Conservation (phyloP, 2,329 filamentous ascomycete species). For the Fusarium haematococcum region DNA sequence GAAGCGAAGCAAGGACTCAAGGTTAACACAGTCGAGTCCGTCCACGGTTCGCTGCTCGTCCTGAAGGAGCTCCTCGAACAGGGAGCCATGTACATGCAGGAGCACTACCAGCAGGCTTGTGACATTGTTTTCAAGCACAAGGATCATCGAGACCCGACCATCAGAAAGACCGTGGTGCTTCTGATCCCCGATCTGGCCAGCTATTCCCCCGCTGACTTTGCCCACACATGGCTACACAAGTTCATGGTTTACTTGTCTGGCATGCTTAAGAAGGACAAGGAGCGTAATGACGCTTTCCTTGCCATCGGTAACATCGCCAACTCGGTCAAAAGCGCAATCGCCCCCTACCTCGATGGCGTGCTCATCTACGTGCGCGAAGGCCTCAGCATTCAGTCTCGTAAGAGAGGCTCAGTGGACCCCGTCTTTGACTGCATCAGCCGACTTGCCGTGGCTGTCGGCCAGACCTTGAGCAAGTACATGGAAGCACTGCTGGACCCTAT, state of each 20-base stretch:
- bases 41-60: constrained; percentile 94
- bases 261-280: constrained; percentile 94
- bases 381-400: constrained; percentile 81
- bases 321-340: constrained; percentile 94
- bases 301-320: constrained; percentile 97
- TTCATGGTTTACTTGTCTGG: constrained; percentile 97
- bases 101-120: constrained; percentile 90
- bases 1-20: constrained; percentile 85
- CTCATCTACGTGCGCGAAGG: constrained; percentile 94
- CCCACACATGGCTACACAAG: constrained; percentile 86
- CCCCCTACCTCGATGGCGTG: constrained; percentile 93
- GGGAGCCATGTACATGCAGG: constrained; percentile 99
- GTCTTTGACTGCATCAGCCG: constrained; percentile 99
- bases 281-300: constrained; percentile 92
- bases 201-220: constrained; percentile 92
- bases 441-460: constrained; percentile 92
- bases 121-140: constrained; percentile 94
- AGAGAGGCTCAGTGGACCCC: constrained; percentile 74
- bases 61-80: constrained; percentile 93
- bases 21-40: constrained; percentile 83
- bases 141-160: constrained; percentile 89
- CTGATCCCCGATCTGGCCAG: constrained; percentile 93
- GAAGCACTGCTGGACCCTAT: constrained; percentile 95
- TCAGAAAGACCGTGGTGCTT: constrained; percentile 88
- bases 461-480: constrained; percentile 98